Conservation (phyloP, 2,329 filamentous ascomycete species). For the Phaeophleospora eucalypticola region DNA sequence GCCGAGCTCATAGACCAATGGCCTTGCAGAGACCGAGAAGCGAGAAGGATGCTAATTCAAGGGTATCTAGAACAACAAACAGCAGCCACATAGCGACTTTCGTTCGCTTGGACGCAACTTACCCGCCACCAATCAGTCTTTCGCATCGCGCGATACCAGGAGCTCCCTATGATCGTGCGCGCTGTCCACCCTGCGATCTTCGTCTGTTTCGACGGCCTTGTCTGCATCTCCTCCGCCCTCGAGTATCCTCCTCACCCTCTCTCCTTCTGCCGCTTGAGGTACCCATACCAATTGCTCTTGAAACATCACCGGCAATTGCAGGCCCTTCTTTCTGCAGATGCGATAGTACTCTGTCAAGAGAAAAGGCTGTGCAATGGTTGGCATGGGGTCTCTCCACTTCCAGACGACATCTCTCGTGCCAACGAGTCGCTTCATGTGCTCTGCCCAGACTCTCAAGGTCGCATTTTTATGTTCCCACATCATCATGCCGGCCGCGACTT, state of each 20-base stretch:
- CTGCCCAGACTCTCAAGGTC: slow-evolving; percentile 19
- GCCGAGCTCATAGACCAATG: too few relatives aligned
- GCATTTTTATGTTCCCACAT: slow-evolving; percentile 29
- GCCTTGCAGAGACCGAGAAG: too few relatives aligned
- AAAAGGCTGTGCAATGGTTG: slow-evolving; percentile 30
- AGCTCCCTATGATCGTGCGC: neutral
- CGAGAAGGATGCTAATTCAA: too few relatives aligned
- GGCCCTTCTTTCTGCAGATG: slow-evolving; percentile 6
- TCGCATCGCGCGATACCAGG: neutral
- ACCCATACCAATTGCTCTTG: slow-evolving; percentile 17
- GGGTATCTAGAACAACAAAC: too few relatives aligned
- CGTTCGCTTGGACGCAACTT: too few relatives aligned
- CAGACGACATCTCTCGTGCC: slow-evolving; percentile 31
- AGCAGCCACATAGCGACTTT: too few relatives aligned
- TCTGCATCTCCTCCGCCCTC: neutral
- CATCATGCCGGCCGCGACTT: slow-evolving; percentile 16
- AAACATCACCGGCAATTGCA: slow-evolving; percentile 14
- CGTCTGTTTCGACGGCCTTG: neutral
- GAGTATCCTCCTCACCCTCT: slow-evolving; percentile 7
- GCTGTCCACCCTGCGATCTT: neutral
- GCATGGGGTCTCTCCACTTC: slow-evolving; percentile 23
- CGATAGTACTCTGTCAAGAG: slow-evolving; percentile 30
- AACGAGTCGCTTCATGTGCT: slow-evolving; percentile 28
- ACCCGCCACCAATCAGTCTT: too few relatives aligned
- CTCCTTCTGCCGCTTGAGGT: slow-evolving; percentile 9